These are phyloP conservation scores for Lolium perenne DNA, from an alignment of 176 grass and related monocot genomes.

Conservation along the genomic window DNA sequence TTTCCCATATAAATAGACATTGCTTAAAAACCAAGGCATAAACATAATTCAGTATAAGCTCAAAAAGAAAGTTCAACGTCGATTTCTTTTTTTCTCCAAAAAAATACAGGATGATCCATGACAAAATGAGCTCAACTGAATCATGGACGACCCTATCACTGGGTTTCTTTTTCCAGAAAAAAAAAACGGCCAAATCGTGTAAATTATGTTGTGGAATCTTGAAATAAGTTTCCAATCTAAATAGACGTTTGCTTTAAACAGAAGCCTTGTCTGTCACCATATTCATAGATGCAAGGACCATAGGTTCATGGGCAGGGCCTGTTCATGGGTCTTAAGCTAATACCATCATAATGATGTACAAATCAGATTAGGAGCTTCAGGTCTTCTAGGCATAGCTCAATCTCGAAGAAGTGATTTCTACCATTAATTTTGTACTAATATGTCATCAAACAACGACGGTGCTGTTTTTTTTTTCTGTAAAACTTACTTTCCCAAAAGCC, in stretches of 20 bases:
- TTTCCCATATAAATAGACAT: constrained; percentile 1
- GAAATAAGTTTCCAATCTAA: background rate
- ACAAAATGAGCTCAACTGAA: too few species aligned
- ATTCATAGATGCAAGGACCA: background rate
- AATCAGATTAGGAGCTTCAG: background rate
- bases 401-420: background rate
- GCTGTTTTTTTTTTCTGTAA: background rate
- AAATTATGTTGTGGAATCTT: constrained; percentile 6
- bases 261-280: background rate
- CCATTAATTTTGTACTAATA: background rate
- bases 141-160: too few species aligned
- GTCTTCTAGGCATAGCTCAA: constrained; percentile 2
- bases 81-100: too few species aligned
- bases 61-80: too few species aligned
- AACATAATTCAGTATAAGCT: too few species aligned
- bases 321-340: constrained; percentile 23
- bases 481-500: background rate
- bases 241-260: background rate
- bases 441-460: constrained; percentile 3
- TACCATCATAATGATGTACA: background rate
- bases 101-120: too few species aligned
- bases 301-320: background rate
- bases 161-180: too few species aligned
- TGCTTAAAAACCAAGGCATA: too few species aligned
- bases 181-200: background rate